phyloP scores from a whole-genome alignment of 2,329 filamentous ascomycete genomes.

The Penicillium freii region DNA sequence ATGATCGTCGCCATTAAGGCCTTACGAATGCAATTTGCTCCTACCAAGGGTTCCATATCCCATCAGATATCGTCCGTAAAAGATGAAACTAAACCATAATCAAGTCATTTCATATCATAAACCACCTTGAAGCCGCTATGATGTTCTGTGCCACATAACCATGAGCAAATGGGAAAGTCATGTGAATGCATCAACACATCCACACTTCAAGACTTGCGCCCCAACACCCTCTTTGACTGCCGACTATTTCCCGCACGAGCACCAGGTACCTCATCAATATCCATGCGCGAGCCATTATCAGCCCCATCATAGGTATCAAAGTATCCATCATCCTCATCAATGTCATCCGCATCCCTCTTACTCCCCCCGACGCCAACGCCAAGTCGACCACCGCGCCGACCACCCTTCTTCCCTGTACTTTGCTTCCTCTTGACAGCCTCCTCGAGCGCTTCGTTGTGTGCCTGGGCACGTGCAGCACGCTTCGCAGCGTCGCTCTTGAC shows the following conservation, averaged over 20 bases:
- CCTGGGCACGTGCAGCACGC: conserved; percentile 52
- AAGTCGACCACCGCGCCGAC: conserved; percentile 10
- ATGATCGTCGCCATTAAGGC: conserved; percentile 24
- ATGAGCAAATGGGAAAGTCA: not conserved
- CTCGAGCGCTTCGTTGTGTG: conserved; percentile 51
- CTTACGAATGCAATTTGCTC: conserved; percentile 22
- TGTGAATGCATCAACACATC: not conserved
- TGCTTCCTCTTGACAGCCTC: conserved; percentile 45
- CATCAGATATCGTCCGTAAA: not conserved
- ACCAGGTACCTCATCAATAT: conserved; percentile 39
- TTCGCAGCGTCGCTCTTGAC: conserved; percentile 61
- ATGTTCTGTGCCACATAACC: not conserved
- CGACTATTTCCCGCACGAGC: conserved; percentile 29
- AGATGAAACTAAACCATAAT: not conserved
- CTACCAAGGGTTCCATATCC: not conserved
- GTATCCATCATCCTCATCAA: conserved; percentile 41
- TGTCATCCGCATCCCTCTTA: conserved; percentile 44
- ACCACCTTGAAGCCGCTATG: not conserved
- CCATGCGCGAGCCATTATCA: conserved; percentile 37
- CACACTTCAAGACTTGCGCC: conserved; percentile 32
- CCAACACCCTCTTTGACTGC: conserved; percentile 37
- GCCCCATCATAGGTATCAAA: conserved; percentile 31
- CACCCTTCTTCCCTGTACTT: conserved; percentile 27
- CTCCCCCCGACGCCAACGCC: conserved; percentile 30
- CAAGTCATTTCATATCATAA: conserved; percentile 7